phyloP scores from a whole-genome alignment of 305 asterid genomes.

The Fraxinus sp. region DNA sequence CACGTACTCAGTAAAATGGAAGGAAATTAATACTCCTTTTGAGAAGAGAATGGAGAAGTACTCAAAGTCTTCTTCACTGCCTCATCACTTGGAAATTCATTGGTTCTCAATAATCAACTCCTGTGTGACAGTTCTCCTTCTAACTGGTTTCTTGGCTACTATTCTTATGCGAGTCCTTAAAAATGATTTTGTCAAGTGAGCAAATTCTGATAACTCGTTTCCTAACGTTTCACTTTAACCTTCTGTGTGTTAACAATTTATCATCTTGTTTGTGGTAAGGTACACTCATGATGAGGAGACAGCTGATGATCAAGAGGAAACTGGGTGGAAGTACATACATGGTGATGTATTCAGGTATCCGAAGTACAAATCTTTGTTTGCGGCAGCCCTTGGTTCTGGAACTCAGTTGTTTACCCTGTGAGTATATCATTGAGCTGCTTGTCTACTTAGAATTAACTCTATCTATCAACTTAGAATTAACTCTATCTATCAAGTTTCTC shows the following conservation, averaged over 20 bases:
- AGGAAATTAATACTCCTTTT: constrained; percentile 56
- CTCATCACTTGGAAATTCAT: constrained; percentile 78
- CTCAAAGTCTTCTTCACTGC: constrained; percentile 69
- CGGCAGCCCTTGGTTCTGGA: constrained; percentile 79
- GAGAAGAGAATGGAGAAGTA: constrained; percentile 84
- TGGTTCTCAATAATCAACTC: constrained; percentile 87
- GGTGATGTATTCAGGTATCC: constrained; percentile 87
- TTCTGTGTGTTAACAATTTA: background rate
- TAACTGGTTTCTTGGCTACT: constrained; percentile 76
- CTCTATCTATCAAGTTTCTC: background rate
- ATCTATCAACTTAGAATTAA: no score
- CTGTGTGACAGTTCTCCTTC: constrained; percentile 80
- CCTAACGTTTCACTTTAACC: background rate
- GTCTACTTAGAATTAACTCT: no score
- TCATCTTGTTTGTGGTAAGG: constrained; percentile 31
- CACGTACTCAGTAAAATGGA: constrained; percentile 71
- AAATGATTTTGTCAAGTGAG: constrained; percentile 80
- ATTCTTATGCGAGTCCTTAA: constrained; percentile 80
- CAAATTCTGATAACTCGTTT: background rate
- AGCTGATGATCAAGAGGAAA: constrained; percentile 77
- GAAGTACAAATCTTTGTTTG: constrained; percentile 58
- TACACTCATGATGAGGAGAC: constrained; percentile 74
- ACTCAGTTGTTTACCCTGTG: constrained; percentile 73
- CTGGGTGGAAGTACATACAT: constrained; percentile 84
- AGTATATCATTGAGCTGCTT: constrained; percentile 26